These are phyloP conservation scores for Ophiosphaerella korrae DNA, from an alignment of 2,329 filamentous ascomycete genomes.

Conservation along the genomic window DNA sequence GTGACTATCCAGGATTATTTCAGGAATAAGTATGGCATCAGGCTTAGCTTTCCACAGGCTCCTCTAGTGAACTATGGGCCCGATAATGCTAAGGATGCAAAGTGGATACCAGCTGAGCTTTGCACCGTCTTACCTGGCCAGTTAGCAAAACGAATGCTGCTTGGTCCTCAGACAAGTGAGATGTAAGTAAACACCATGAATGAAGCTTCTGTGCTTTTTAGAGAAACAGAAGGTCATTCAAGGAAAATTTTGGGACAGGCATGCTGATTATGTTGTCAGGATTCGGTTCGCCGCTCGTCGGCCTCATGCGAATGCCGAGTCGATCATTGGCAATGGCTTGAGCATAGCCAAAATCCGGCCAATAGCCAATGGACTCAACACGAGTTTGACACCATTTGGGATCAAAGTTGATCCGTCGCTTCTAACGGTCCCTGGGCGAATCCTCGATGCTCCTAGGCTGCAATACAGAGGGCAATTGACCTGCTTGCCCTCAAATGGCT, in stretches of 20 bases:
- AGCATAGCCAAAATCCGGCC: conserved; percentile 33
- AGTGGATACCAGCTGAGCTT: conserved; percentile 43
- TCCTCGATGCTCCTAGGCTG: conserved; percentile 66
- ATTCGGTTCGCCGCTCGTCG: conserved; percentile 40
- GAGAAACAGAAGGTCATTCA: too few species aligned
- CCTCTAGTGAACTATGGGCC: conserved; percentile 38
- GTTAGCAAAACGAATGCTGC: conserved; percentile 30
- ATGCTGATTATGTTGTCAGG: too few species aligned
- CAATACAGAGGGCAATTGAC: conserved; percentile 56
- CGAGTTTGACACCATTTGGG: conserved; percentile 59
- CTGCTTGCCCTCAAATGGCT: conserved; percentile 56
- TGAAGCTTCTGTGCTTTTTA: too few species aligned
- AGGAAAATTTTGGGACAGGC: too few species aligned
- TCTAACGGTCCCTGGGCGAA: conserved; percentile 73
- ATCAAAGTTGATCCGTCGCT: conserved; percentile 66
- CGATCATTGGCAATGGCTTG: conserved; percentile 32
- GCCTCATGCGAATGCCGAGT: conserved; percentile 36
- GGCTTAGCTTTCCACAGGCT: conserved; percentile 22
- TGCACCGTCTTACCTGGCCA: conserved; percentile 41
- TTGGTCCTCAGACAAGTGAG: conserved; percentile 32
- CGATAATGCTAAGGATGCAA: conserved; percentile 13
- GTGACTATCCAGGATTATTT: conserved; percentile 30
- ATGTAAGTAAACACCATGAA: conserved; percentile 15
- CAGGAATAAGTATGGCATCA: conserved; percentile 24
- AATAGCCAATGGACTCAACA: conserved; percentile 24